Evolutionary conservation across 2,329 filamentous ascomycete species (phyloP).

Genomic region (Colletotrichum sp.): DNA sequence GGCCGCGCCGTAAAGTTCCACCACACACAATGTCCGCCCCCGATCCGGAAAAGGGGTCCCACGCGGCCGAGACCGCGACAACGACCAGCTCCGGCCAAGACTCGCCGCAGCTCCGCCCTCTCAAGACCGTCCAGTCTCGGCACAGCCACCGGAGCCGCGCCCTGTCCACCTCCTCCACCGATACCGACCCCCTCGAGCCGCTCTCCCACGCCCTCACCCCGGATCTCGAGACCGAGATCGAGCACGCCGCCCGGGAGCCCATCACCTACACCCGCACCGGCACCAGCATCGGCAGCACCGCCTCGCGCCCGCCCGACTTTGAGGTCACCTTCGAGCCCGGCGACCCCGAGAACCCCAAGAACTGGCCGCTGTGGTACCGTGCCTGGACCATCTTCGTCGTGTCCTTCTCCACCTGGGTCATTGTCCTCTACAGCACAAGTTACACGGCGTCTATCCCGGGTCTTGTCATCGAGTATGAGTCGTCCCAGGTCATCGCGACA

Average conservation of each 20-base stretch:
- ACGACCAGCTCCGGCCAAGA: constrained; percentile 6
- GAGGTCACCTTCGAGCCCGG: constrained; percentile 75
- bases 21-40: neutral
- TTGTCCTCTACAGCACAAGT: constrained; percentile 78
- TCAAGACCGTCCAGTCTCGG: constrained; percentile 1
- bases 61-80: constrained; percentile 5
- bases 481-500: constrained; percentile 66
- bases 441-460: constrained; percentile 77
- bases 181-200: constrained; percentile 28
- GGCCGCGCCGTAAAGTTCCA: neutral
- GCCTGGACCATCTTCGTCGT: constrained; percentile 49
- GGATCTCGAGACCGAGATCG: constrained; percentile 41
- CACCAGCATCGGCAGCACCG: constrained; percentile 43
- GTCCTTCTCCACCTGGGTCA: constrained; percentile 51
- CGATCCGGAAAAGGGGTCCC: constrained; percentile 14
- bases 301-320: constrained; percentile 61
- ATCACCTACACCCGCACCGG: constrained; percentile 40
- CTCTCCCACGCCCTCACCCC: constrained; percentile 43
- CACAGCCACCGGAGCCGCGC: constrained; percentile 10
- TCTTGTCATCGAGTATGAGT: constrained; percentile 70
- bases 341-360: constrained; percentile 69
- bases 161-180: constrained; percentile 9
- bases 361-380: constrained; percentile 64
- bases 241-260: constrained; percentile 44
- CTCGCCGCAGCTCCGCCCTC: constrained; percentile 9